phyloP scores from a whole-genome alignment of 2,329 filamentous ascomycete species.

The Rhexocercosporidium sp. region DNA sequence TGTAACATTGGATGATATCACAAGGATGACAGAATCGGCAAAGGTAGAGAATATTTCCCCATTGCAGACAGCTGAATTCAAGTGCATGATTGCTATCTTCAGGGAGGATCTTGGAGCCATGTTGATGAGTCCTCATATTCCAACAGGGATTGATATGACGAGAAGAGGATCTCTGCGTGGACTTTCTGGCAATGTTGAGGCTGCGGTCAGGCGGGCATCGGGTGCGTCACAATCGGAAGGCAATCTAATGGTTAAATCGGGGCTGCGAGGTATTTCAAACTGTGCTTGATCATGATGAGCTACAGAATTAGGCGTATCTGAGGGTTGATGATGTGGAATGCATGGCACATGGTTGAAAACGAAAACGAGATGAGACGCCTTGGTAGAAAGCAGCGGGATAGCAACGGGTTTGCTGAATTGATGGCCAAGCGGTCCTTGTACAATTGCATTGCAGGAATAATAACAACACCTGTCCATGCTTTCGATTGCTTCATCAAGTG shows the following conservation, averaged over 20 bases:
- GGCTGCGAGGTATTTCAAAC: not conserved
- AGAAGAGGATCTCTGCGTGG: not conserved
- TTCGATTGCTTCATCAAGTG: too few species aligned
- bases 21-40: not conserved
- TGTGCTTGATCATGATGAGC: not conserved
- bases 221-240: not conserved
- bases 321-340: not conserved
- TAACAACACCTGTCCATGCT: too few species aligned
- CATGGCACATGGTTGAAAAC: not conserved
- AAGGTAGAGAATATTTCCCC: not conserved
- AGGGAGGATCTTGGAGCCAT: not conserved
- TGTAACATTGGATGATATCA: not conserved
- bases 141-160: not conserved
- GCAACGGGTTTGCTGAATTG: not conserved
- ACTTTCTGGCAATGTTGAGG: constrained; percentile 3
- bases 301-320: not conserved
- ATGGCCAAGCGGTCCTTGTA: too few species aligned
- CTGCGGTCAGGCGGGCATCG: not conserved
- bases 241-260: too few species aligned
- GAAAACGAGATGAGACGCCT: not conserved
- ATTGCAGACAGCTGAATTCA: not conserved
- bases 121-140: not conserved
- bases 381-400: not conserved
- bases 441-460: too few species aligned
- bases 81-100: not conserved